Evolutionary conservation across 495 filamentous ascomycete genomes (phyloP).

Genomic region (Annulohypoxylon maeteangense): DNA sequence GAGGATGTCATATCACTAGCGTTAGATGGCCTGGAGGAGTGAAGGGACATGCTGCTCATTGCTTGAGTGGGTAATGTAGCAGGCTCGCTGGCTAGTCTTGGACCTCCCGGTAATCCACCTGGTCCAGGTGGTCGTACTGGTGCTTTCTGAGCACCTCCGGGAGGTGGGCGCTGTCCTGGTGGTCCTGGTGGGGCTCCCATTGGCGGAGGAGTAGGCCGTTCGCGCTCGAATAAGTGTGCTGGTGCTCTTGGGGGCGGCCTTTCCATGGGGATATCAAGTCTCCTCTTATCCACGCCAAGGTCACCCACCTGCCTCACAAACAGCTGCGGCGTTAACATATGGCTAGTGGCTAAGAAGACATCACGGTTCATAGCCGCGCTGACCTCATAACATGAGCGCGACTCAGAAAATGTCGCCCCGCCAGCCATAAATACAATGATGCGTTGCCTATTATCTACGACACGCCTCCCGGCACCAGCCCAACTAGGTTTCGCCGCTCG

Average conservation of each 20-base stretch:
- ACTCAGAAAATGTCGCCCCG: slow-evolving; percentile 91
- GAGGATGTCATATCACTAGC: slow-evolving; percentile 46
- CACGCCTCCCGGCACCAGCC: slow-evolving; percentile 81
- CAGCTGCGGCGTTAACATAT: slow-evolving; percentile 85
- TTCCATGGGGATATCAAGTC: slow-evolving; percentile 83
- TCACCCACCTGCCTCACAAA: slow-evolving; percentile 86
- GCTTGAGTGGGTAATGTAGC: slow-evolving; percentile 65
- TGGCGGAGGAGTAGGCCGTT: slow-evolving; percentile 70
- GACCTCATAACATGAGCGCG: slow-evolving; percentile 88
- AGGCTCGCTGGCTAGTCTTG: slow-evolving; percentile 36
- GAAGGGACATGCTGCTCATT: slow-evolving; percentile 66
- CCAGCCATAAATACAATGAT: slow-evolving; percentile 97
- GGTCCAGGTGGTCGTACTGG: slow-evolving; percentile 40
- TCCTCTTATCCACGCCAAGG: slow-evolving; percentile 75
- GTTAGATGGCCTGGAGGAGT: slow-evolving; percentile 53
- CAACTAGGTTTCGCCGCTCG: slow-evolving; percentile 91
- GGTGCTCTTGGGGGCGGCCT: slow-evolving; percentile 82
- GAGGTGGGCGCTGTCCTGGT: slow-evolving; percentile 45
- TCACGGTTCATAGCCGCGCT: slow-evolving; percentile 76
- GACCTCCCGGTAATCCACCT: slow-evolving; percentile 44
- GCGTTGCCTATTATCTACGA: slow-evolving; percentile 85
- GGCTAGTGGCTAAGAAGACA: slow-evolving; percentile 88
- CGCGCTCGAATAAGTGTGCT: slow-evolving; percentile 85
- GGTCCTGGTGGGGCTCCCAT: slow-evolving; percentile 47
- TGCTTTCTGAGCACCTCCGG: slow-evolving; percentile 38